Conservation (phyloP, 2,329 filamentous ascomycete genomes). For the Shiraia sp. region DNA sequence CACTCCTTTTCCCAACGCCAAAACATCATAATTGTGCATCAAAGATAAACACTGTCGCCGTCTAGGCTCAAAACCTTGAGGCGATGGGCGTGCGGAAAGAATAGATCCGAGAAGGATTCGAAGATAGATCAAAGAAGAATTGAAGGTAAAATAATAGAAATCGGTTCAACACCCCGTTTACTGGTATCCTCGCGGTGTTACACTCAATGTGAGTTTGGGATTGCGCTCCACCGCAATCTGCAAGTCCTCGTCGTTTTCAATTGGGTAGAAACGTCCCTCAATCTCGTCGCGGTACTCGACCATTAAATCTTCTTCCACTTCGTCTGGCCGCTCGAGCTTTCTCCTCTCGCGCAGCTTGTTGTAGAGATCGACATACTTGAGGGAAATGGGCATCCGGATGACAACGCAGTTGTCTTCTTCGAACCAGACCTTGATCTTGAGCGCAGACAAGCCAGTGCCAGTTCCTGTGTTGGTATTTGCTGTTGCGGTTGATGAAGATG, state of each 20-base stretch:
- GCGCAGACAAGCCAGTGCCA: conserved; percentile 30
- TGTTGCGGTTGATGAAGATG: conserved; percentile 39
- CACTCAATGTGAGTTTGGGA: conserved; percentile 76
- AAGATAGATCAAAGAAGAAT: neutral
- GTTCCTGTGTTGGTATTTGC: conserved; percentile 20
- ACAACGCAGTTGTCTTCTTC: conserved; percentile 84
- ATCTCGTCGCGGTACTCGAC: conserved; percentile 87
- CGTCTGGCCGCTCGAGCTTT: conserved; percentile 62
- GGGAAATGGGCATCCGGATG: conserved; percentile 82
- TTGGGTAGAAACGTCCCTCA: conserved; percentile 71
- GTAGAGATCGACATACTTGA: conserved; percentile 75
- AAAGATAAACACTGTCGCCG: neutral
- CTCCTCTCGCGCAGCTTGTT: conserved; percentile 85
- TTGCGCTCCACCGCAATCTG: conserved; percentile 80
- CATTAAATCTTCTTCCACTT: conserved; percentile 68
- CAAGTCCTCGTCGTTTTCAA: conserved; percentile 80
- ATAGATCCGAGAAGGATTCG: no score
- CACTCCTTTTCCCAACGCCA: conserved; percentile 4
- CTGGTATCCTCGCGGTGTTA: conserved; percentile 32
- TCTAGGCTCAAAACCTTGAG: neutral
- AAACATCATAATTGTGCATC: neutral
- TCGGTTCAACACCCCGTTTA: neutral
- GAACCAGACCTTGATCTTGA: conserved; percentile 96
- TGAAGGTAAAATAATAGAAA: neutral
- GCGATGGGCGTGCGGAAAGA: no score